Evolutionary conservation across 345 rosid genomes (phyloP).

Genomic region (Odontarrhena argentea): DNA sequence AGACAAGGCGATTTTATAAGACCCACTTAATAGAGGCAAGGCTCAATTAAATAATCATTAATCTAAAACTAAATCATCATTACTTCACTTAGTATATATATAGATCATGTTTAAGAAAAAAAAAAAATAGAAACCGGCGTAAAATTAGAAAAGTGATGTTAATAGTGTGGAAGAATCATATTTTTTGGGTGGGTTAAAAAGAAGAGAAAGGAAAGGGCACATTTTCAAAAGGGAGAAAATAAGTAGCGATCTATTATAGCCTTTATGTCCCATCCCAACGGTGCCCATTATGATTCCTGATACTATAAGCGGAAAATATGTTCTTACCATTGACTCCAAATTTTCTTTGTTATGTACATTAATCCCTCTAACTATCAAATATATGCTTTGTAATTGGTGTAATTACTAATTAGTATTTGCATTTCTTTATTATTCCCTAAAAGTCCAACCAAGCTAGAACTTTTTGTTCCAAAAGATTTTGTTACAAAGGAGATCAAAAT

Average conservation of each 20-base stretch:
- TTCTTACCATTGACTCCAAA: neutral
- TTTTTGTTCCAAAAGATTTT: no score
- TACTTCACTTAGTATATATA: neutral
- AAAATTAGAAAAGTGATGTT: constrained; percentile 6
- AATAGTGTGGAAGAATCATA: constrained; percentile 10
- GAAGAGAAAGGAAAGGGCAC: constrained; percentile 41
- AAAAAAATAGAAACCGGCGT: neutral
- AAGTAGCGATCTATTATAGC: neutral
- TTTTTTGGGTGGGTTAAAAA: constrained; percentile 24
- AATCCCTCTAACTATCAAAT: neutral
- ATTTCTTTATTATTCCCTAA: no score
- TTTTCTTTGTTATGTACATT: neutral
- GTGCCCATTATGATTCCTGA: constrained; percentile 32
- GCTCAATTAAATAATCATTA: neutral
- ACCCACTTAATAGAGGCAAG: neutral
- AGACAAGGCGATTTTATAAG: neutral
- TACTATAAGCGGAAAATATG: neutral
- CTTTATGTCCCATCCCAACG: constrained; percentile 42
- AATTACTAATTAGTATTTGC: neutral
- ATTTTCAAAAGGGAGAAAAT: constrained; percentile 40
- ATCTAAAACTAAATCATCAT: constrained; percentile 5
- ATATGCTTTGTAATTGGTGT: neutral
- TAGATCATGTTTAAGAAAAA: neutral
- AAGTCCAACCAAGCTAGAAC: no score
- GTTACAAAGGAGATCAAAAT: no score